phyloP scores from a whole-genome alignment of 148 eudicot species.

The Chenopodium formosanum region DNA sequence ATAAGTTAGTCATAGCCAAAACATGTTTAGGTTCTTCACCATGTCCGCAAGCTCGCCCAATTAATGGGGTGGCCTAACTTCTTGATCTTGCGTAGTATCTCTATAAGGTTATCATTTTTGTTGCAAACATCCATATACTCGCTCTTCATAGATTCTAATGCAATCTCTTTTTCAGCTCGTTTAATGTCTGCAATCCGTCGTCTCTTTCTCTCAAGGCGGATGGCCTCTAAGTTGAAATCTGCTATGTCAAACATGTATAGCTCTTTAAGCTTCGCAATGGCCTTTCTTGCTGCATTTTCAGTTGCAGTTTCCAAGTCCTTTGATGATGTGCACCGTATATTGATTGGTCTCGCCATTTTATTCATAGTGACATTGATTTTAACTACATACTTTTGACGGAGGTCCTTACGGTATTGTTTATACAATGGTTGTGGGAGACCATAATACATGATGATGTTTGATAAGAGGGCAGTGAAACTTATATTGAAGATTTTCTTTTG shows the following conservation, averaged over 20 bases:
- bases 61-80: not conserved
- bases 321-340: not conserved
- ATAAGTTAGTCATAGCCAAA: too few species aligned
- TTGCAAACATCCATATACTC: not conserved
- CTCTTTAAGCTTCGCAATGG: not conserved
- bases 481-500: not conserved
- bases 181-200: conserved; percentile 12
- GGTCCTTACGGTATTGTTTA: not conserved
- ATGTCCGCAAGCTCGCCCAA: not conserved
- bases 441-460: not conserved
- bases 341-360: not conserved
- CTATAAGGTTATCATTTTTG: not conserved
- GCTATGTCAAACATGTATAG: not conserved
- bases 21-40: not conserved
- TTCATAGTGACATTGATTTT: not conserved
- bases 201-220: not conserved
- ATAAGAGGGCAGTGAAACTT: not conserved
- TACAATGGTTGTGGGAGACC: conserved; percentile 4
- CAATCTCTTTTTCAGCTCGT: not conserved
- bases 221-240: not conserved
- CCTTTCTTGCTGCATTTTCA: not conserved
- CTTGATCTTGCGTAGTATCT: not conserved
- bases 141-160: not conserved
- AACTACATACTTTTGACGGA: not conserved
- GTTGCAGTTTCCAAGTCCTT: not conserved